Evolutionary conservation across 176 grass and related monocot genomes (phyloP).

Genomic region (Ensete ventricosum): DNA sequence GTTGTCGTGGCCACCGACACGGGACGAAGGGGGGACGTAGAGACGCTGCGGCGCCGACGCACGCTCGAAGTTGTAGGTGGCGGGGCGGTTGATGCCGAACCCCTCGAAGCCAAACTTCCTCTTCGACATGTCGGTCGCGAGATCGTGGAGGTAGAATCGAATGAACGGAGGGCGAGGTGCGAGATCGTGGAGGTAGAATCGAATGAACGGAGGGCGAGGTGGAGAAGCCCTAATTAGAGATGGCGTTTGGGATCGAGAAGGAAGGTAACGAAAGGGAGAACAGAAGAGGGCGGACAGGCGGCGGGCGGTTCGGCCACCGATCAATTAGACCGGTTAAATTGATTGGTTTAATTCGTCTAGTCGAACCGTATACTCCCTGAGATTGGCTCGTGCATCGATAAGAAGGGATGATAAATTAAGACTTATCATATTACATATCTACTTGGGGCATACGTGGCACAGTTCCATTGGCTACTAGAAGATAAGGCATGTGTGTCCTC

Average conservation of each 20-base stretch:
- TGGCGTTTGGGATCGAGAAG: not conserved
- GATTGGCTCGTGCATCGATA: too few species aligned
- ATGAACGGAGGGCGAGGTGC: not conserved
- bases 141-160: not conserved
- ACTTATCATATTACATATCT: too few species aligned
- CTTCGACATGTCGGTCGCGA: constrained; percentile 56
- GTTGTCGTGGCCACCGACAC: constrained; percentile 13
- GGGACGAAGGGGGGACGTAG: constrained; percentile 44
- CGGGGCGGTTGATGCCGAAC: constrained; percentile 65
- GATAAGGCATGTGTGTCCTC: constrained; percentile 43
- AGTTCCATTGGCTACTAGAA: constrained; percentile 1
- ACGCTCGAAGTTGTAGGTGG: constrained; percentile 79
- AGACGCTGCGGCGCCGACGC: constrained; percentile 54
- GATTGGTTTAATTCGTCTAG: too few species aligned
- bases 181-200: not conserved
- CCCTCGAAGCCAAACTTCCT: constrained; percentile 71
- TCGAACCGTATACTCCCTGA: too few species aligned
- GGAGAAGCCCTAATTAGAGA: constrained; percentile 10
- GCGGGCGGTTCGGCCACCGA: not conserved
- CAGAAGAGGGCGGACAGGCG: not conserved
- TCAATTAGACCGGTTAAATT: too few species aligned
- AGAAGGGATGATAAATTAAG: too few species aligned
- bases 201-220: constrained; percentile 1
- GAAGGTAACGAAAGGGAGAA: not conserved
- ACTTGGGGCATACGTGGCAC: not conserved